A percentile compares a stretch with the other conserved stretches of the same genome.
Conservation (phyloP, 495 filamentous ascomycete genomes). For the Saxophila tyrrhenica region DNA sequence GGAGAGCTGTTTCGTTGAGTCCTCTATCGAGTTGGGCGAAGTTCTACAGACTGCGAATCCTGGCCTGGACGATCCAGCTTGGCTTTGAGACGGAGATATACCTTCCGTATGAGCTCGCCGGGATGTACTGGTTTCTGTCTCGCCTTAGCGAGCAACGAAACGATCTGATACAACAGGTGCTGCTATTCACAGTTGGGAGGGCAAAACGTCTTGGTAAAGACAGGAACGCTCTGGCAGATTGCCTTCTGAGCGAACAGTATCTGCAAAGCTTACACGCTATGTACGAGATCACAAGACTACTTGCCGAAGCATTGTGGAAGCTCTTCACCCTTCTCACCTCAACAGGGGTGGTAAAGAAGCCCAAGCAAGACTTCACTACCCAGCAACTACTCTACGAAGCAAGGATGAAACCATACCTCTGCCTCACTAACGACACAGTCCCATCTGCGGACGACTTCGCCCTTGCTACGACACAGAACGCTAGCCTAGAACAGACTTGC, state of each 20-base stretch:
- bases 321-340: conserved; percentile 58
- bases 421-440: conserved; percentile 58
- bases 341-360: conserved; percentile 45
- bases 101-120: conserved; percentile 69
- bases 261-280: not conserved
- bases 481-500: conserved; percentile 27
- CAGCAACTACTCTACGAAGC: conserved; percentile 68
- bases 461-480: conserved; percentile 32
- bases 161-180: conserved; percentile 1
- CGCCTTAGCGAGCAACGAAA: not conserved
- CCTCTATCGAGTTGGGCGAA: conserved; percentile 84
- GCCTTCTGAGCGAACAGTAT: conserved; percentile 1
- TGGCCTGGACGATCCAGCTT: conserved; percentile 80
- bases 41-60: conserved; percentile 72
- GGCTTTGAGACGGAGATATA: conserved; percentile 95
- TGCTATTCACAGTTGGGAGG: not conserved
- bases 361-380: conserved; percentile 56
- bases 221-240: conserved; percentile 1
- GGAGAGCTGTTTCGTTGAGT: conserved; percentile 37
- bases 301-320: conserved; percentile 22
- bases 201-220: not conserved
- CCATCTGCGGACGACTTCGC: conserved; percentile 53
- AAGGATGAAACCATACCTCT: conserved; percentile 78
- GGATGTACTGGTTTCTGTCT: conserved; percentile 72
- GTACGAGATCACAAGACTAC: conserved; percentile 21